Evolutionary conservation across 2,329 filamentous ascomycete species (phyloP).

Genomic region (Phaeosphaeria sp.): DNA sequence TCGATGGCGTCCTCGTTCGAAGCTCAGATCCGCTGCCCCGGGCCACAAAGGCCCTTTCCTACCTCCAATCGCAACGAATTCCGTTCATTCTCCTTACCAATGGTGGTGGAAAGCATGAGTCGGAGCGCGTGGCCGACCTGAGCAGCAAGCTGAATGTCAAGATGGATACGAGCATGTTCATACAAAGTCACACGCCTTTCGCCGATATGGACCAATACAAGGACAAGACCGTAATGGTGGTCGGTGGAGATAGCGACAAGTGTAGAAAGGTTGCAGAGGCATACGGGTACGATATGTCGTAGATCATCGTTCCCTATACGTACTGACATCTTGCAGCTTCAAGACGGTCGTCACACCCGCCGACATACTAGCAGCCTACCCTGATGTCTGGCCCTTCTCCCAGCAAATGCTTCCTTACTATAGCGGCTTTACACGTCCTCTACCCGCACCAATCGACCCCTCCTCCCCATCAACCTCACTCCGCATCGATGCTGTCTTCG

Average conservation of each 20-base stretch:
- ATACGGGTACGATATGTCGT: conserved; percentile 38
- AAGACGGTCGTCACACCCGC: conserved; percentile 82
- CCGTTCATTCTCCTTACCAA: conserved; percentile 97
- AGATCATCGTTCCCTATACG: neutral
- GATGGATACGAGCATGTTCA: conserved; percentile 73
- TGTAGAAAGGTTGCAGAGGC: conserved; percentile 76
- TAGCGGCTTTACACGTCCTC: conserved; percentile 61
- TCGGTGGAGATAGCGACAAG: conserved; percentile 58
- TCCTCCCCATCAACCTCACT: conserved; percentile 60
- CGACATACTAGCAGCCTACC: conserved; percentile 78
- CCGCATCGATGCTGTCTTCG: conserved; percentile 88
- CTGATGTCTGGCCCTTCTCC: conserved; percentile 84
- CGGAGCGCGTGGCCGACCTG: conserved; percentile 73
- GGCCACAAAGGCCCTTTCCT: conserved; percentile 74
- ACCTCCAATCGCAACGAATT: conserved; percentile 76
- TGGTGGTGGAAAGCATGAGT: conserved; percentile 86
- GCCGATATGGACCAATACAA: conserved; percentile 67
- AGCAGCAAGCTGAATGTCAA: conserved; percentile 69
- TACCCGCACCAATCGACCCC: conserved; percentile 61
- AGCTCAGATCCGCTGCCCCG: conserved; percentile 79
- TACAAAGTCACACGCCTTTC: conserved; percentile 93
- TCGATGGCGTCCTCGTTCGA: conserved; percentile 94
- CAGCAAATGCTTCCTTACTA: conserved; percentile 70
- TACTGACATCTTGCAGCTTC: conserved; percentile 34
- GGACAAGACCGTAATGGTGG: conserved; percentile 59